A percentile compares a stretch with the other conserved stretches of the same genome.
Evolutionary conservation across 2,329 filamentous ascomycete species (phyloP).

Genomic region (Hypomyces perniciosus): DNA sequence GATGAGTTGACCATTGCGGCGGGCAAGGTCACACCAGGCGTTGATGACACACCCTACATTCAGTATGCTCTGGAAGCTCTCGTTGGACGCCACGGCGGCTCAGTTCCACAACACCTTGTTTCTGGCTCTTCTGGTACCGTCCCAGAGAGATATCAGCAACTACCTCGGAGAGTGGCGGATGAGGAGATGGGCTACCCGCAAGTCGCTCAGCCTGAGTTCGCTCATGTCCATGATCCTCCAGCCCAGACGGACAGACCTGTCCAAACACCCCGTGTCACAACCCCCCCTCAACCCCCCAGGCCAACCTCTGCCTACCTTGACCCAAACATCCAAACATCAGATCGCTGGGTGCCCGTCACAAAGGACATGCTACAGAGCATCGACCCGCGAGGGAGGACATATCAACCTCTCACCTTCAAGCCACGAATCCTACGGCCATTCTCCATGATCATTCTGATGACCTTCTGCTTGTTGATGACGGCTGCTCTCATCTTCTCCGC

Average conservation of each 20-base stretch:
- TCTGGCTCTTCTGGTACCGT: slow-evolving; percentile 31
- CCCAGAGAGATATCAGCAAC: slow-evolving; percentile 24
- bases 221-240: not conserved
- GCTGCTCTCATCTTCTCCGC: slow-evolving; percentile 67
- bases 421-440: slow-evolving; percentile 64
- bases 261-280: not conserved
- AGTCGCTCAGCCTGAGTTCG: not conserved
- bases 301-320: slow-evolving; percentile 7
- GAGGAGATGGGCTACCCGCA: slow-evolving; percentile 12
- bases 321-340: slow-evolving; percentile 4
- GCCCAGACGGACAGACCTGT: not conserved
- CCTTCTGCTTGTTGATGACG: slow-evolving; percentile 63
- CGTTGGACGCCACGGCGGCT: slow-evolving; percentile 64
- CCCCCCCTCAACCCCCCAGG: not conserved
- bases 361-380: slow-evolving; percentile 29
- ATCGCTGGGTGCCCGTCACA: slow-evolving; percentile 29
- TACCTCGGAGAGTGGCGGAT: slow-evolving; percentile 15
- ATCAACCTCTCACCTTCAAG: slow-evolving; percentile 58
- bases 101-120: slow-evolving; percentile 46
- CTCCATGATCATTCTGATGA: slow-evolving; percentile 55
- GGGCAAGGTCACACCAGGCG: slow-evolving; percentile 61
- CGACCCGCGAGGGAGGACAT: slow-evolving; percentile 32
- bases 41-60: slow-evolving; percentile 83
- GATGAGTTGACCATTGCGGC: slow-evolving; percentile 46
- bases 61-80: slow-evolving; percentile 85